Evolutionary conservation across 2,329 filamentous ascomycete species (phyloP).

Genomic region (Acarospora socialis): DNA sequence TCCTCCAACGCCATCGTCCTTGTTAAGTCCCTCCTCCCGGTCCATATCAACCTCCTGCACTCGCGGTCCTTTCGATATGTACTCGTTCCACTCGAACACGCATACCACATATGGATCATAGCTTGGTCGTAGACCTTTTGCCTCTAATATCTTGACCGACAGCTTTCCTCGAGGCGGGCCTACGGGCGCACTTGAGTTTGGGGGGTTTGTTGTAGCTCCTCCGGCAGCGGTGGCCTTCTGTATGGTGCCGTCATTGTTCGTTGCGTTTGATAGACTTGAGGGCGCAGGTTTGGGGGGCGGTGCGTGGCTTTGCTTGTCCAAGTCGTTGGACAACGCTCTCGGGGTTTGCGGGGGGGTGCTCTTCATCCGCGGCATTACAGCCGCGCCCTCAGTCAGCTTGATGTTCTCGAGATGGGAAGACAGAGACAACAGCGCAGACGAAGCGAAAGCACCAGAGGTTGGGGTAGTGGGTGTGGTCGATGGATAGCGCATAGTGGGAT

Average conservation of each 20-base stretch:
- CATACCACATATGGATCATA: constrained; percentile 90
- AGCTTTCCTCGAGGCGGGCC: constrained; percentile 72
- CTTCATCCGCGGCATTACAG: constrained; percentile 51
- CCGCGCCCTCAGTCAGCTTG: constrained; percentile 74
- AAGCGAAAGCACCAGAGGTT: constrained; percentile 24
- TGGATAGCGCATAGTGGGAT: constrained; percentile 43
- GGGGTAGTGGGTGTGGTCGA: constrained; percentile 26
- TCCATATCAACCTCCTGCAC: constrained; percentile 45
- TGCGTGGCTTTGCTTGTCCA: constrained; percentile 18
- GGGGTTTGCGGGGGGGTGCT: constrained; percentile 85
- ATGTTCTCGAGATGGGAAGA: constrained; percentile 48
- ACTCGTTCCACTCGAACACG: constrained; percentile 91
- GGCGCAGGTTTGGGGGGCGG: constrained; percentile 14
- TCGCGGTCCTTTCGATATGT: constrained; percentile 77
- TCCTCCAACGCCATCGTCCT: constrained; percentile 38
- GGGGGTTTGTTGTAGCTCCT: constrained; percentile 15
- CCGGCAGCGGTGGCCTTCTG: constrained; percentile 2
- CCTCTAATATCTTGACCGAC: constrained; percentile 77
- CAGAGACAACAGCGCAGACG: constrained; percentile 44
- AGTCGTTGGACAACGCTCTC: constrained; percentile 61
- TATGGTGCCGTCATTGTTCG: constrained; percentile 14
- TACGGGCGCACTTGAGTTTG: constrained; percentile 35
- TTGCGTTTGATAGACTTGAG: constrained; percentile 12
- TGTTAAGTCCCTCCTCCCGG: constrained; percentile 42
- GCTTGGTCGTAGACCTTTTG: constrained; percentile 64